A percentile compares a stretch with the other conserved stretches of the same genome.
Conservation (phyloP, 2,329 filamentous ascomycete genomes). For the Capronia epimyces region DNA sequence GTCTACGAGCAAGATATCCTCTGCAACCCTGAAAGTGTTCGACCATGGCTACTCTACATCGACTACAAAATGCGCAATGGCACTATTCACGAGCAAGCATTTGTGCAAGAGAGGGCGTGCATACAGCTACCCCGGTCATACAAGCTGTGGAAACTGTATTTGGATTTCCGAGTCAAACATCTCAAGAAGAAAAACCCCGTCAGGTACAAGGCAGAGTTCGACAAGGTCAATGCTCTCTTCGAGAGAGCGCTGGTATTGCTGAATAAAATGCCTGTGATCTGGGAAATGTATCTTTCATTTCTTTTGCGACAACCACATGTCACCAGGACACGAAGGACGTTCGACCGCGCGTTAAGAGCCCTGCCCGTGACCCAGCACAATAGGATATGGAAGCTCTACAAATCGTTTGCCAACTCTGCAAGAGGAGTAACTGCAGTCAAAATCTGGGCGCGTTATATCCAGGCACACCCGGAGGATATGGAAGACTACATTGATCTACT, state of each 20-base stretch:
- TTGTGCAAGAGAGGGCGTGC: conserved; percentile 86
- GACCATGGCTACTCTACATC: conserved; percentile 93
- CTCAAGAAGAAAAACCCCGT: conserved; percentile 77
- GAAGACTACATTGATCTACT: conserved; percentile 94
- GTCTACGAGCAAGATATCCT: conserved; percentile 95
- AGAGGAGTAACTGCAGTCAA: conserved; percentile 85
- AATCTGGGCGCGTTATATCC: conserved; percentile 94
- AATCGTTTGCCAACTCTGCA: conserved; percentile 83
- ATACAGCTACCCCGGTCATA: conserved; percentile 86
- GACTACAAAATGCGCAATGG: conserved; percentile 86
- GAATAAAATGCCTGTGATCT: conserved; percentile 98
- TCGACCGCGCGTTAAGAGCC: conserved; percentile 86
- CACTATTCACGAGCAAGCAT: conserved; percentile 76
- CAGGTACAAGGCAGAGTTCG: conserved; percentile 70
- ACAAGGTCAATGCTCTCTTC: conserved; percentile 91
- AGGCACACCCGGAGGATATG: conserved; percentile 88
- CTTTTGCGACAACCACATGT: conserved; percentile 87
- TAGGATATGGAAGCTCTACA: conserved; percentile 87
- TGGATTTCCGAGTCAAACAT: conserved; percentile 76
- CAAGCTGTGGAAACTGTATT: conserved; percentile 98
- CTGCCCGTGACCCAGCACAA: conserved; percentile 93
- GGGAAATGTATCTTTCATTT: conserved; percentile 95
- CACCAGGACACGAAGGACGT: conserved; percentile 76
- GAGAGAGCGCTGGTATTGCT: conserved; percentile 86
- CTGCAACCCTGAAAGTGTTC: conserved; percentile 75